A percentile compares a stretch with the other conserved stretches of the same genome.
Evolutionary conservation across 2,329 filamentous ascomycete species (phyloP).

Genomic region (Didymella segeticola): DNA sequence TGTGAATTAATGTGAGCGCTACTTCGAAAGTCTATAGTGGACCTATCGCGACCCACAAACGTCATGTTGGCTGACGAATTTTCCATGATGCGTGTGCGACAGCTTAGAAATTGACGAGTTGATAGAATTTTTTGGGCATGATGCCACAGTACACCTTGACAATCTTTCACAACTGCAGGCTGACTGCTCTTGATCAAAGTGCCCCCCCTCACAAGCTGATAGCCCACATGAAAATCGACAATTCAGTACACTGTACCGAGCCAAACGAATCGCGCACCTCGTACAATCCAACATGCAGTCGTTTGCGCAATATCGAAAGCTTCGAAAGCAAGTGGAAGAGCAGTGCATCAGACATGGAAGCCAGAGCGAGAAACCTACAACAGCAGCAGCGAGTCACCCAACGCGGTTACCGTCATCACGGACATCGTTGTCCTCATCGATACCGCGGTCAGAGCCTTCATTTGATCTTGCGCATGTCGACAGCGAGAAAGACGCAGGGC

Average conservation of each 20-base stretch:
- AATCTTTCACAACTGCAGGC: background rate
- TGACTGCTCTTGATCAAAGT: background rate
- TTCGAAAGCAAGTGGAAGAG: slow-evolving; percentile 21
- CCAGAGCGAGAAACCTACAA: slow-evolving; percentile 1
- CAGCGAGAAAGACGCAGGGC: background rate
- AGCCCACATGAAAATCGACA: background rate
- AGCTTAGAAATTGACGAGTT: slow-evolving; percentile 3
- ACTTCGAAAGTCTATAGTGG: background rate
- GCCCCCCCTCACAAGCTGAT: background rate
- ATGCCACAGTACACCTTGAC: background rate
- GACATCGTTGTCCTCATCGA: background rate
- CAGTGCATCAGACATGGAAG: slow-evolving; percentile 13
- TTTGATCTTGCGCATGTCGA: background rate
- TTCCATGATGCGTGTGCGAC: slow-evolving; percentile 11
- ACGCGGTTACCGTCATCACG: background rate
- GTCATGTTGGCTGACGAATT: slow-evolving; percentile 9
- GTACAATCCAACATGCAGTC: slow-evolving; percentile 31
- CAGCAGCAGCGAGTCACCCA: background rate
- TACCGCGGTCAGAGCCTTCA: background rate
- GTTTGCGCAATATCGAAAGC: slow-evolving; percentile 31
- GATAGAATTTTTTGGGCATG: background rate
- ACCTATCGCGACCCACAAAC: slow-evolving; percentile 7
- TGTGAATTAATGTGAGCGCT: background rate
- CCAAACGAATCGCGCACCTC: background rate
- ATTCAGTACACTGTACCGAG: background rate